Evolutionary conservation across 2,329 filamentous ascomycete species (phyloP).

Genomic region (Fusarium annulatum): DNA sequence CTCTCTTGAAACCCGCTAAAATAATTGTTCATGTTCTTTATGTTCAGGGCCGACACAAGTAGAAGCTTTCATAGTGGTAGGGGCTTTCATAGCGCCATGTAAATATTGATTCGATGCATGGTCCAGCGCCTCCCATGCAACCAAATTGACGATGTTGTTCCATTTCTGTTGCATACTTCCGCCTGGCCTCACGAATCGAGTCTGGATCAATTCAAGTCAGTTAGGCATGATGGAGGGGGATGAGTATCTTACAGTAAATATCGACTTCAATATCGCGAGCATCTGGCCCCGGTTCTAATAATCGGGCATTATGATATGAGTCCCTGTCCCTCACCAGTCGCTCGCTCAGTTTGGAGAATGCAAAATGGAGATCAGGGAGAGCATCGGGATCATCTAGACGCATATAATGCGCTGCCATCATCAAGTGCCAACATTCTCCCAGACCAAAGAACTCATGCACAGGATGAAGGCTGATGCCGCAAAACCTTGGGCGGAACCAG

Average conservation of each 20-base stretch:
- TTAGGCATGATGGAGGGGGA: too few relatives aligned
- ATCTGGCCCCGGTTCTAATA: neutral
- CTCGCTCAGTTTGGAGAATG: neutral
- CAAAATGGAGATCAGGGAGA: neutral
- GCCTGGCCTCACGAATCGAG: neutral
- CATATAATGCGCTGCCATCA: constrained; percentile 1
- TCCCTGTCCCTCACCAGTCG: neutral
- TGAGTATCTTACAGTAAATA: neutral
- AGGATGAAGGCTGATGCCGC: neutral
- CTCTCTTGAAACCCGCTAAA: neutral
- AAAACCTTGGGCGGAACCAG: neutral
- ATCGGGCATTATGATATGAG: neutral
- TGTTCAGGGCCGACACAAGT: neutral
- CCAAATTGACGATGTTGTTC: neutral
- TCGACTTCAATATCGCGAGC: neutral
- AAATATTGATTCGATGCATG: neutral
- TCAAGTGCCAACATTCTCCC: neutral
- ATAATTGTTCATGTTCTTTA: neutral
- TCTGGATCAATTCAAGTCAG: neutral
- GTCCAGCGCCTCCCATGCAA: neutral
- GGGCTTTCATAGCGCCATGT: neutral
- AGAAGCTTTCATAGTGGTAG: neutral
- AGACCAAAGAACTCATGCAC: neutral
- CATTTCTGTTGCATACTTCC: neutral
- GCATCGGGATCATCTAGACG: neutral